These are phyloP conservation scores for Fusarium avenaceum DNA, from an alignment of 2,329 filamentous ascomycete genomes.

Conservation along the genomic window DNA sequence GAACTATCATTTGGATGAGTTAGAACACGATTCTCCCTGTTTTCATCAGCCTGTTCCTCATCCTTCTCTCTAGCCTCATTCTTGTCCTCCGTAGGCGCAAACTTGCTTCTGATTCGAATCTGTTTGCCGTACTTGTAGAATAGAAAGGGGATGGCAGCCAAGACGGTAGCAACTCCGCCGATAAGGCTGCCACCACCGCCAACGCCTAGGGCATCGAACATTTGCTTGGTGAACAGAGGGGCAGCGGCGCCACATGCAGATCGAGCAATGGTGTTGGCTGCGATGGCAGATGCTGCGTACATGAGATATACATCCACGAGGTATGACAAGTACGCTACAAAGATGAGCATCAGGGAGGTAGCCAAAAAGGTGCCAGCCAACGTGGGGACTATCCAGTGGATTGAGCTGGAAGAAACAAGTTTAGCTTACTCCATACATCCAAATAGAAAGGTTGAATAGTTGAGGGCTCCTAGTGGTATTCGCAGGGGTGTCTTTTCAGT, in stretches of 20 bases:
- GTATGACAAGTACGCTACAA: constrained; percentile 40
- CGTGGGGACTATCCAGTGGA: constrained; percentile 42
- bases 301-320: constrained; percentile 41
- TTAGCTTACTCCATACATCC: background rate
- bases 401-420: background rate
- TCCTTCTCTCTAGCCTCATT: constrained; percentile 13
- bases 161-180: constrained; percentile 33
- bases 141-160: constrained; percentile 37
- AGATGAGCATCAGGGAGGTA: constrained; percentile 42
- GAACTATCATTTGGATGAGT: constrained; percentile 10
- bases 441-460: background rate
- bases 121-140: constrained; percentile 40
- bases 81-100: constrained; percentile 30
- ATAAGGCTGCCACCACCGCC: constrained; percentile 39
- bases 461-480: background rate
- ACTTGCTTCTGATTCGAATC: constrained; percentile 40
- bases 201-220: constrained; percentile 37
- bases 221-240: constrained; percentile 38
- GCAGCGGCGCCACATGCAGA: constrained; percentile 42
- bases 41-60: constrained; percentile 8
- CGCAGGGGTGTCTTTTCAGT: no score
- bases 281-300: constrained; percentile 39
- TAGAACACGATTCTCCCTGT: constrained; percentile 7
- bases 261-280: constrained; percentile 36
- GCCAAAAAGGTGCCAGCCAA: constrained; percentile 36